Base-by-base conservation (phyloP, 2,329 filamentous ascomycete species). In the Atkinsonella texensis region DNA sequence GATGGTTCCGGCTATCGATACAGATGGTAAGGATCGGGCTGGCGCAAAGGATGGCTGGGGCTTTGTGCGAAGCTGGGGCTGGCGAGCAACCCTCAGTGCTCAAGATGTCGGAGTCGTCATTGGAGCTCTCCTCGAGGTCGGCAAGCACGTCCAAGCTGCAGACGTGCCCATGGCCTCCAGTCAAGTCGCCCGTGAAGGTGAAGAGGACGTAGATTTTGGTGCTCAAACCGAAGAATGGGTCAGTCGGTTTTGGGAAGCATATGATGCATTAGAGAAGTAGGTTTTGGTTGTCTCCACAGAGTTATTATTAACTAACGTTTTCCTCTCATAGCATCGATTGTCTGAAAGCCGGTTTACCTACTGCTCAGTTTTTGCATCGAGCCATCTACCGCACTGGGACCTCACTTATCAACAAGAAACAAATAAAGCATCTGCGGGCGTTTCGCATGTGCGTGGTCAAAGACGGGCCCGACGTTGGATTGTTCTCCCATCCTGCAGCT, bases 371-470 rank as follows among this genome's bases (percentile, higher is more conserved):
- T 60, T 78, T 98, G 1, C 87, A 96, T 66, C 83, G 88, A 38
- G 90, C 93, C 41, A 97, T 98, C 55, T 87, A 96, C 55, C 86
- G 89, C 46, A 95, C 91, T 0, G 93, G 93, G 39, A 95, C 89
- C 1, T 85, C 87, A 0, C 76, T 98, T 31, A 86, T 98, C 54
- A 87, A 89, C 58, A 98, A 98, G 70, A 85, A 87, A 53, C 90
- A 96, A 61, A 95, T 98, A 63, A 87, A 89, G 39, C 89, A 96
- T 65, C 74, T 98, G 15, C 83, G 89, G 46, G 87, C 91, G 0
- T 98, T 97, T 66, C 87, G 93, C 48, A 89, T 98, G 77, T 94
- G 87, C 35, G 86, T 97, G 4, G 89, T 98, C 59, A 95, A 94
- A 64, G 93, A 97, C 62, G 89, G 91, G 0, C 89, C 90, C 0